Evolutionary conservation across 2,329 filamentous ascomycete species (phyloP).

Genomic region (Alternaria arbusti): DNA sequence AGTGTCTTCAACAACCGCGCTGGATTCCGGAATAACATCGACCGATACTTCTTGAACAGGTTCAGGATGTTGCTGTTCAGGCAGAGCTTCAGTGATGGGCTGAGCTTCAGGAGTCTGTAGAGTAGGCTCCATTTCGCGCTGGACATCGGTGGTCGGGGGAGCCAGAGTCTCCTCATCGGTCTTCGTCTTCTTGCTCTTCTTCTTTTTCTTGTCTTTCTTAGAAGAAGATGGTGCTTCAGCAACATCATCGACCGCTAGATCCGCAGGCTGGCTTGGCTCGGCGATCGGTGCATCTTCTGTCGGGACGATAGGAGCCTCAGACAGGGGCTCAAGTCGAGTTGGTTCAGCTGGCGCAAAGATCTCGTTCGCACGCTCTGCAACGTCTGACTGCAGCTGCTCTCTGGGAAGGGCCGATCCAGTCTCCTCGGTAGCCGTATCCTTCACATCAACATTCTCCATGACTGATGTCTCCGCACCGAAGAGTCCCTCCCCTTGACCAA

Average conservation of each 20-base stretch:
- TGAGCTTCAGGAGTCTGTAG: too few relatives aligned
- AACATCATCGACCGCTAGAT: not conserved
- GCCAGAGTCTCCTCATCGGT: not conserved
- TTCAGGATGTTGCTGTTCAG: too few relatives aligned
- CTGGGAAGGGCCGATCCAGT: not conserved
- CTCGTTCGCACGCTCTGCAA: not conserved
- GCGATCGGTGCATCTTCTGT: not conserved
- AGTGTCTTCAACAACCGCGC: too few relatives aligned
- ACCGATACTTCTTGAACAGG: too few relatives aligned
- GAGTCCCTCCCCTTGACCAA: not conserved
- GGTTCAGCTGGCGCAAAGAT: not conserved
- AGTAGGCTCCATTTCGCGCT: too few relatives aligned
- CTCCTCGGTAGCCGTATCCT: not conserved
- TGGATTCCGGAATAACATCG: too few relatives aligned
- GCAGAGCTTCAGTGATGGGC: too few relatives aligned
- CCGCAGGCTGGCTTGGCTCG: not conserved
- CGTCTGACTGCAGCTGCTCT: not conserved
- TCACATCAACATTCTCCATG: not conserved
- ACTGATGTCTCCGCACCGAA: not conserved
- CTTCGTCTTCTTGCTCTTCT: constrained; percentile 33
- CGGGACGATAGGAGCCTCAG: not conserved
- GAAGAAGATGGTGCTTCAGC: constrained; percentile 3
- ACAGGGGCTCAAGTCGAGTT: not conserved
- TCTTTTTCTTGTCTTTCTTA: constrained; percentile 38
- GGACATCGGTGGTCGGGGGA: not conserved